Conservation (phyloP, 2,329 filamentous ascomycete species). For the Chlorencoelia australis region DNA sequence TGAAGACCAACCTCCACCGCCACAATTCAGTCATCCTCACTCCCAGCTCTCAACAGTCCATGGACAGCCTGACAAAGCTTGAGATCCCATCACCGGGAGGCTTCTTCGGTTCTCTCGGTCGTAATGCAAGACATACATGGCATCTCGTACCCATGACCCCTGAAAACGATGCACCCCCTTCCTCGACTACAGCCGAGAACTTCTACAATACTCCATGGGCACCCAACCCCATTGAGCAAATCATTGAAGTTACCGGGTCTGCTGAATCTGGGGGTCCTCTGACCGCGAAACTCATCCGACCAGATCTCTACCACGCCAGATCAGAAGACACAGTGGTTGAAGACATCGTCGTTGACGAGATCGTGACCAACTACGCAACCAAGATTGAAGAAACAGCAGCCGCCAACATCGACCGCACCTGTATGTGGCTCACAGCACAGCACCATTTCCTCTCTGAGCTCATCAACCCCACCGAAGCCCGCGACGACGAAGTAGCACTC, state of each 20-base stretch:
- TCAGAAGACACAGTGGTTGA: conserved; percentile 30
- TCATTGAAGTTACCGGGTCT: conserved; percentile 47
- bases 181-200: conserved; percentile 81
- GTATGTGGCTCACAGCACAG: conserved; percentile 78
- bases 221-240: conserved; percentile 50
- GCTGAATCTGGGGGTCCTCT: conserved; percentile 48
- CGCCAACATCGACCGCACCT: conserved; percentile 74
- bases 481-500: conserved; percentile 24
- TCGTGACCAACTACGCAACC: conserved; percentile 59
- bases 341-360: conserved; percentile 53
- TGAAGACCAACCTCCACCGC: conserved; percentile 34
- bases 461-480: conserved; percentile 42
- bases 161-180: conserved; percentile 52
- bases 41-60: conserved; percentile 46
- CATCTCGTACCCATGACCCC: conserved; percentile 47
- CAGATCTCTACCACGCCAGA: conserved; percentile 25
- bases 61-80: conserved; percentile 66
- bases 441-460: conserved; percentile 64
- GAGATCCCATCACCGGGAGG: conserved; percentile 86
- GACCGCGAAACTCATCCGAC: conserved; percentile 46
- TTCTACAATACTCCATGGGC: conserved; percentile 83
- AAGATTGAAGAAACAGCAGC: conserved; percentile 62
- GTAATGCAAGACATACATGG: conserved; percentile 73
- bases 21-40: conserved; percentile 32
- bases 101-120: conserved; percentile 80